These are phyloP conservation scores for Pogostemon cablin DNA, from an alignment of 257 asterid genomes.

Conservation along the genomic window DNA sequence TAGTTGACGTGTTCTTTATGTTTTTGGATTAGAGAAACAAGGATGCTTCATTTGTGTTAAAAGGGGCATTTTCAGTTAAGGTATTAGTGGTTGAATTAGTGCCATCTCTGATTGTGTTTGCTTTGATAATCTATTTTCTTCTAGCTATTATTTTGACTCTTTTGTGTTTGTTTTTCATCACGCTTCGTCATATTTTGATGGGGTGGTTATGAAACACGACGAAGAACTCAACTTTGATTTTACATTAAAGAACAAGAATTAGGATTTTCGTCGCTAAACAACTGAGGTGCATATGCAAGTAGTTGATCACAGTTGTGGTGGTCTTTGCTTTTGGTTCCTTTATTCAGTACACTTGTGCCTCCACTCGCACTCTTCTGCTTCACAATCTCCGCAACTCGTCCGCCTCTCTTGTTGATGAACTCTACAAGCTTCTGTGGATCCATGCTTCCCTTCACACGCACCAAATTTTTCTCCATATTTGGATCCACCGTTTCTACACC, in stretches of 20 bases:
- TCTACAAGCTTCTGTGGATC: conserved; percentile 57
- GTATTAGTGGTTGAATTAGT: too few species aligned
- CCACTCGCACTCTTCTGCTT: conserved; percentile 24
- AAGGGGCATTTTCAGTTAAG: too few species aligned
- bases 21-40: too few species aligned
- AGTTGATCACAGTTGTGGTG: conserved; percentile 33
- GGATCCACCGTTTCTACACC: conserved; percentile 69
- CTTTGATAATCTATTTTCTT: too few species aligned
- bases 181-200: too few species aligned
- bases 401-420: conserved; percentile 50
- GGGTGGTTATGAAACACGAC: too few species aligned
- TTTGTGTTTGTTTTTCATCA: too few species aligned
- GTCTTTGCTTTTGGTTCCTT: neutral
- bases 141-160: too few species aligned
- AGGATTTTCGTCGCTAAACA: conserved; percentile 83
- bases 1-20: too few species aligned
- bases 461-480: conserved; percentile 53
- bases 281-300: conserved; percentile 54
- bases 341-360: neutral
- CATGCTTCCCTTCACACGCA: conserved; percentile 70
- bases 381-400: conserved; percentile 55
- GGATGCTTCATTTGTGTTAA: too few species aligned
- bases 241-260: conserved; percentile 63
- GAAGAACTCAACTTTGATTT: neutral
- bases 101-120: too few species aligned